Percentiles rank a stretch among this genome's conserved stretches.
These are phyloP conservation scores for Didymosphaeria variabile DNA, from an alignment of 2,329 filamentous ascomycete genomes.

Conservation along the genomic window DNA sequence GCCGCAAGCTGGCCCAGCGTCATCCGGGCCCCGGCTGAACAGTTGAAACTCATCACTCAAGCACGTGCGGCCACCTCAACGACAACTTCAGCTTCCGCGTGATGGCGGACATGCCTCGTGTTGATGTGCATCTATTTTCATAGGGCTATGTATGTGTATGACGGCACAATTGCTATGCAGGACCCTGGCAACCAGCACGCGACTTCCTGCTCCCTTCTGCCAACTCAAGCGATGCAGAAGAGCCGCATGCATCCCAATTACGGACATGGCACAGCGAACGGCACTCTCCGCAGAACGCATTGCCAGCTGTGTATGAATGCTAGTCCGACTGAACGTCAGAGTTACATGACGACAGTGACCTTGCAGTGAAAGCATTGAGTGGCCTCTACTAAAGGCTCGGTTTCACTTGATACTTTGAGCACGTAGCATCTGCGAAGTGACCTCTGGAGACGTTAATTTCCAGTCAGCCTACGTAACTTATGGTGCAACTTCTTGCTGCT, in stretches of 20 bases:
- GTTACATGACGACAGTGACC: no score
- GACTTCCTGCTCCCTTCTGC: slow-evolving; percentile 1
- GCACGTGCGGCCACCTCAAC: slow-evolving; percentile 14
- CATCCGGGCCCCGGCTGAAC: slow-evolving; percentile 7
- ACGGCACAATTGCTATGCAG: neutral
- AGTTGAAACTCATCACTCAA: neutral
- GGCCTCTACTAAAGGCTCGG: no score
- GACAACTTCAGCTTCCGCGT: neutral
- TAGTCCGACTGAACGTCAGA: no score
- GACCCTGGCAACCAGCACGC: slow-evolving; percentile 10
- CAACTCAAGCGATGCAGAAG: neutral
- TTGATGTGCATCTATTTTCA: neutral
- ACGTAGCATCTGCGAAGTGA: no score
- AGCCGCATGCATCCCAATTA: slow-evolving; percentile 4
- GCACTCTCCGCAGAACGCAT: no score
- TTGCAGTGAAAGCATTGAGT: no score
- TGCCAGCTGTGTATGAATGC: no score
- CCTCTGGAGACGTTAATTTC: no score
- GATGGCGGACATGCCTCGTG: neutral
- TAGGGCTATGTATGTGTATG: neutral
- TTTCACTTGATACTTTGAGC: no score
- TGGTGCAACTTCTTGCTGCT: slow-evolving; percentile 10
- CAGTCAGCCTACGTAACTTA: neutral
- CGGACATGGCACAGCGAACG: no score
- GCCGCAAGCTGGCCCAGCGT: slow-evolving; percentile 14